phyloP scores from a whole-genome alignment of 2,329 filamentous ascomycete species.

The Trichoderma sp. region DNA sequence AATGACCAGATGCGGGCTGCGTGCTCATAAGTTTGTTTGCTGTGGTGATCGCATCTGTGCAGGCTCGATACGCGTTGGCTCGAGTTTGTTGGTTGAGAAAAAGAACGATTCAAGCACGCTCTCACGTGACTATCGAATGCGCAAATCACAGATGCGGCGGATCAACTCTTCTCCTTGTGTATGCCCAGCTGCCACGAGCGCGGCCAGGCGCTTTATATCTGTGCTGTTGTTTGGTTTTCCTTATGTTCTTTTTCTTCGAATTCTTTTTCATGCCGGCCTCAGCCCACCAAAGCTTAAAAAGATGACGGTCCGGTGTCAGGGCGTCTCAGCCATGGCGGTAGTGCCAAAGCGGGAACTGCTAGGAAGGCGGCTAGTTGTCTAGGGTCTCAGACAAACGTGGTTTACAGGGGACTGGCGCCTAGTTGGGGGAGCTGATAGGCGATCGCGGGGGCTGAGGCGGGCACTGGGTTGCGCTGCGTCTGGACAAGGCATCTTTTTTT shows the following conservation, averaged over 20 bases:
- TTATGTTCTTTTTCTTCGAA: neutral
- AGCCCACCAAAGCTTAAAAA: neutral
- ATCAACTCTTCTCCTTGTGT: neutral
- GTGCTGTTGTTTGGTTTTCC: neutral
- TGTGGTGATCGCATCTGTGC: neutral
- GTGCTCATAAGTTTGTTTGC: neutral
- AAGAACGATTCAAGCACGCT: neutral
- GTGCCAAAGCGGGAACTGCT: neutral
- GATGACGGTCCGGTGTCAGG: neutral
- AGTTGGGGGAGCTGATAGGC: neutral
- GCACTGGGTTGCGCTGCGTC: neutral
- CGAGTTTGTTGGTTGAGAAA: neutral
- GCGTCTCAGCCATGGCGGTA: neutral
- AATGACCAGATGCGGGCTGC: neutral
- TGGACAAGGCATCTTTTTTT: neutral
- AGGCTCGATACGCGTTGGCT: constrained; percentile 1
- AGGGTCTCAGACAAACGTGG: constrained; percentile 5
- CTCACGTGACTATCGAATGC: constrained; percentile 8
- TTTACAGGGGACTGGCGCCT: constrained; percentile 1
- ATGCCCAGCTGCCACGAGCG: neutral
- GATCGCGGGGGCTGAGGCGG: neutral
- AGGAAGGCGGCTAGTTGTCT: neutral
- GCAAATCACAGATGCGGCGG: neutral
- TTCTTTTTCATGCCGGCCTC: neutral
- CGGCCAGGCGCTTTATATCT: neutral